Evolutionary conservation across 441 rosid species (phyloP).

Genomic region (Syzygium malaccense): DNA sequence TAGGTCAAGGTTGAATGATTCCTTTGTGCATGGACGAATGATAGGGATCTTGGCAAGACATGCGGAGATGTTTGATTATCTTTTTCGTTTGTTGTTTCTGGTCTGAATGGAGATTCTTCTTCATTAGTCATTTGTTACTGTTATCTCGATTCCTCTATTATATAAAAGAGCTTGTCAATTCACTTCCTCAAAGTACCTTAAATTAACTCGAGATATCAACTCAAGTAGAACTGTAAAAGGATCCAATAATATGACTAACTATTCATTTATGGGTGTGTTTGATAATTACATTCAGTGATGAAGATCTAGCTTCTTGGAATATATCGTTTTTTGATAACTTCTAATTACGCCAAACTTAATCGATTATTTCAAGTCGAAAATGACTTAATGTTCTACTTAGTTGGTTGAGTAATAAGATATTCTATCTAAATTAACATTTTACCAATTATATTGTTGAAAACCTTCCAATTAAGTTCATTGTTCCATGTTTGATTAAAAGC

Average conservation of each 20-base stretch:
- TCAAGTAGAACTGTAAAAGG: background rate
- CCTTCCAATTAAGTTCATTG: background rate
- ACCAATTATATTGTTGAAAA: background rate
- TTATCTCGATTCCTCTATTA: background rate
- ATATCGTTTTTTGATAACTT: background rate
- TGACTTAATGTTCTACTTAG: background rate
- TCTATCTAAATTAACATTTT: background rate
- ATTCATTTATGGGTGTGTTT: background rate
- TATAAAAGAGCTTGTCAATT: background rate
- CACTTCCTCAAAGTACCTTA: background rate
- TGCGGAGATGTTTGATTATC: background rate
- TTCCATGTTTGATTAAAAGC: background rate
- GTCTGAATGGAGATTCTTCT: background rate
- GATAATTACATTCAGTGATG: background rate
- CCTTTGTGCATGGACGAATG: background rate
- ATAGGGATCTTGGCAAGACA: background rate
- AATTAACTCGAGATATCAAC: background rate
- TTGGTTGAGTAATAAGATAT: background rate
- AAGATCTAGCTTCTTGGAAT: background rate
- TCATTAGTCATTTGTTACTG: background rate
- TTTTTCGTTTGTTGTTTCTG: background rate
- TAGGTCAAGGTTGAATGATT: background rate
- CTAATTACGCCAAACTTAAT: background rate
- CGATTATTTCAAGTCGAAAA: background rate
- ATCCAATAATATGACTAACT: background rate